These are phyloP conservation scores for Hygrophorus russula DNA, from an alignment of 768 basidiomycete species.

Conservation along the genomic window DNA sequence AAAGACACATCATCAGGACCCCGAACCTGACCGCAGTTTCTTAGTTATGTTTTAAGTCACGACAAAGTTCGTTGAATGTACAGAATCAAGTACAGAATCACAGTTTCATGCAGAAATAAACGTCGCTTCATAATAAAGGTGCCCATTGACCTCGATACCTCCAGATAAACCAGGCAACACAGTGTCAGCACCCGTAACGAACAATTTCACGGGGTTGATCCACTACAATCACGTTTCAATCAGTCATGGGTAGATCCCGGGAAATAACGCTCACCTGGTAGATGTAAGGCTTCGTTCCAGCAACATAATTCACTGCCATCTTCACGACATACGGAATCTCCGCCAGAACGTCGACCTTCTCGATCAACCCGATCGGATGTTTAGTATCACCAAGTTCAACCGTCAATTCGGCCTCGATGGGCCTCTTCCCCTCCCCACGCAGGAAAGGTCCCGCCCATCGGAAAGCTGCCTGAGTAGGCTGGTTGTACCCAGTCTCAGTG, in stretches of 20 bases:
- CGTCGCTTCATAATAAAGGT: slow-evolving; percentile 80
- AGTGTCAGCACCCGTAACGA: slow-evolving; percentile 30
- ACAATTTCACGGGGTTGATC: slow-evolving; percentile 33
- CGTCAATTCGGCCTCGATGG: slow-evolving; percentile 42
- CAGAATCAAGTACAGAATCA: slow-evolving; percentile 2
- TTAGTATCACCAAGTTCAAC: slow-evolving; percentile 47
- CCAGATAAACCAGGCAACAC: slow-evolving; percentile 26
- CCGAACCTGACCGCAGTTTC: too few relatives aligned
- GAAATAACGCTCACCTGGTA: slow-evolving; percentile 59
- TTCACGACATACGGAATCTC: slow-evolving; percentile 92
- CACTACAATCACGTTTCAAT: slow-evolving; percentile 23
- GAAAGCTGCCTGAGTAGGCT: slow-evolving; percentile 58
- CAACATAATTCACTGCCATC: slow-evolving; percentile 86
- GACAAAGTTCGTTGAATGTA: too few relatives aligned
- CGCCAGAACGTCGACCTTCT: slow-evolving; percentile 90
- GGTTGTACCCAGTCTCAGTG: slow-evolving; percentile 70
- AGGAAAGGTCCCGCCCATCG: slow-evolving; percentile 72
- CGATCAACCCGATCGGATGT: slow-evolving; percentile 65
- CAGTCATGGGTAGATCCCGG: slow-evolving; percentile 17
- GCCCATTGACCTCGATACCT: slow-evolving; percentile 48
- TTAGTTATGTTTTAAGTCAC: too few relatives aligned
- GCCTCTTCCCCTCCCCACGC: slow-evolving; percentile 36
- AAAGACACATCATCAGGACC: too few relatives aligned
- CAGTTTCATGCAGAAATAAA: slow-evolving; percentile 54
- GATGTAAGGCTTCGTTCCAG: slow-evolving; percentile 88